phyloP scores from a whole-genome alignment of 768 basidiomycete genomes.

The Gautieria morchelliformis region DNA sequence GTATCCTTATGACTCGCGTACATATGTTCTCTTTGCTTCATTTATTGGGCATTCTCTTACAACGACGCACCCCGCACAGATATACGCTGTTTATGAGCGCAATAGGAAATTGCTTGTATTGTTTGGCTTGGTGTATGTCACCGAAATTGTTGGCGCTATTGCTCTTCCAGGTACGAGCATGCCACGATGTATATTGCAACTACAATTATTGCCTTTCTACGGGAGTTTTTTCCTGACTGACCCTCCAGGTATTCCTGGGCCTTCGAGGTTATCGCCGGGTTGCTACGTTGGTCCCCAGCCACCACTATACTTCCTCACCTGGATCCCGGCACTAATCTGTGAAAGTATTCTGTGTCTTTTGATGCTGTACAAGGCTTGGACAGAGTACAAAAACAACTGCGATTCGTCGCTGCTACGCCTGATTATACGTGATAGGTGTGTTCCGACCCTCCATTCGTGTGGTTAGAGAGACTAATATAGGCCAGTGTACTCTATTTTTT shows the following conservation, averaged over 20 bases:
- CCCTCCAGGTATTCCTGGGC: background rate
- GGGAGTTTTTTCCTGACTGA: background rate
- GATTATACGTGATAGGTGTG: background rate
- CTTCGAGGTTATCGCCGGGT: background rate
- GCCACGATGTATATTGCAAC: conserved; percentile 28
- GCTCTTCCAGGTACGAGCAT: conserved; percentile 2
- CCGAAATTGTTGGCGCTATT: conserved; percentile 19
- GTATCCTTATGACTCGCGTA: background rate
- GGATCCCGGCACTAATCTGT: conserved; percentile 49
- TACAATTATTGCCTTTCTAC: no score
- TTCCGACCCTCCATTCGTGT: no score
- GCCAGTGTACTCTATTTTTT: no score
- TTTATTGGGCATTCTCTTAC: background rate
- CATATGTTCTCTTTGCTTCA: no score
- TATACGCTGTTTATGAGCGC: conserved; percentile 43
- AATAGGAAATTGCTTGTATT: conserved; percentile 40
- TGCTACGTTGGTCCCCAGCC: background rate
- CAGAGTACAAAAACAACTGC: conserved; percentile 22
- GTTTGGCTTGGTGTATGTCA: conserved; percentile 34
- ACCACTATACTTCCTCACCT: conserved; percentile 42
- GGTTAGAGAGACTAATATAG: no score
- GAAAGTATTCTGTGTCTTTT: conserved; percentile 43
- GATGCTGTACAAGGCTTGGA: conserved; percentile 40
- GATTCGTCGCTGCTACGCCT: background rate
- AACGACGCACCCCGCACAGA: background rate